Evolutionary conservation across 2,329 filamentous ascomycete species (phyloP), one percentile per base, ranked within the genome.

Genomic region (Orbilia blumenaviensis): DNA sequence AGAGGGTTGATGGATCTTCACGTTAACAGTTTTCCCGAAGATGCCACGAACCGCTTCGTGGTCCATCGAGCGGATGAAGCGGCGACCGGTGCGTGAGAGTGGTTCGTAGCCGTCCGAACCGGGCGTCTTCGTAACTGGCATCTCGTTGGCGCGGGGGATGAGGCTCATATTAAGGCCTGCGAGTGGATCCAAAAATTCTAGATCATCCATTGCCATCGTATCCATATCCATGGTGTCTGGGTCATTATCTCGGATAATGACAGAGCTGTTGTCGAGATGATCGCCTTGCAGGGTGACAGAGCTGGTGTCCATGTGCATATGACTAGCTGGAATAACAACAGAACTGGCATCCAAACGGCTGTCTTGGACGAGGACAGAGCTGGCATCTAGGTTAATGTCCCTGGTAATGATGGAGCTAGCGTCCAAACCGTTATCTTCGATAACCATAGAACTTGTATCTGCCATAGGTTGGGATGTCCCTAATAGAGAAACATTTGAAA

Each of bases 41-140:
- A 76, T 52, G 1, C 52, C 72, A 4, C 72, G 64, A 9, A 60
- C 64, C 12, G 72, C 64, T 34, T 69, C 32, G 54, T 76, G 64
- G 21, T 68, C 72, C 12, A 62, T 64, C 2, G 64, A 69, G 18
- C 64, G 42, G 38, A 76, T 68, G 25, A 69, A 76, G 3, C 71
- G 63, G n/a, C 71, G 63, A 21, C 64, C 56, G 1, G 41, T 34
- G 34, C 64, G 71, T n/a, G 56, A 56, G 41, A 52, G 48, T 12
- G 23, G 64, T 46, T 64, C 48, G 64, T 67, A 67, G 38, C 54
- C 44, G n/a, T 48, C 44, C 21, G 23, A 23, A 18, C 48, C 42
- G 5, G 18, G 32, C 29, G 7, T 9, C 18, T 56, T 66, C 25
- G 34, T 36, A 21, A 74, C 34, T 18, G 69, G 36, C 36, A 67